Percentiles rank a stretch among this genome's conserved stretches.
Conservation (phyloP, 345 rosid genomes). For the Turnera subulata region DNA sequence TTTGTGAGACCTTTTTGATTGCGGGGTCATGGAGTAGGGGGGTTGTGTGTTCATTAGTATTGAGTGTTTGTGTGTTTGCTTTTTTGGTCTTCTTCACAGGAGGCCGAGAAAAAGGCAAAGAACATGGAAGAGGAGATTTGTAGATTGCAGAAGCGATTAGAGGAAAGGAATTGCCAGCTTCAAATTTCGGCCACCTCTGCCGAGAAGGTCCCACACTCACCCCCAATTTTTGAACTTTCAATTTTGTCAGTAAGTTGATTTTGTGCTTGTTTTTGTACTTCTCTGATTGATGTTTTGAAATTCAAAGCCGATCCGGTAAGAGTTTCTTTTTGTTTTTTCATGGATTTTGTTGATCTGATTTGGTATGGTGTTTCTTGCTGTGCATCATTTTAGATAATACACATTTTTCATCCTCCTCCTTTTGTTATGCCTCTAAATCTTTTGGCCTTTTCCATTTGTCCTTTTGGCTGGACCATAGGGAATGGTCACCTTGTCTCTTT, state of each 20-base stretch:
- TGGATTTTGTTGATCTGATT: constrained; percentile 9
- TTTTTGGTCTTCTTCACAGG: constrained; percentile 36
- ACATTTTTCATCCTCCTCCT: constrained; percentile 13
- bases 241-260: too few species aligned
- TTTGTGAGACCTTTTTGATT: constrained; percentile 13
- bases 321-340: constrained; percentile 4
- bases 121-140: constrained; percentile 57
- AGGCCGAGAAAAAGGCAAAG: constrained; percentile 72
- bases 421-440: constrained; percentile 10
- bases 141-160: constrained; percentile 43
- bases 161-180: constrained; percentile 59
- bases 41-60: constrained; percentile 7
- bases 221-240: not conserved
- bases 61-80: not conserved
- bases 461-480: constrained; percentile 29
- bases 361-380: constrained; percentile 6
- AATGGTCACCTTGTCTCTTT: constrained; percentile 12
- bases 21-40: constrained; percentile 27
- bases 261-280: constrained; percentile 2
- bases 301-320: constrained; percentile 10
- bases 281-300: constrained; percentile 12
- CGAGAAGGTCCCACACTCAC: constrained; percentile 53
- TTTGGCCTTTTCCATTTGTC: constrained; percentile 25
- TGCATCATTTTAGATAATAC: constrained; percentile 4
- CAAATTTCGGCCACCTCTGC: constrained; percentile 57